Percentiles rank a stretch among this genome's conserved stretches.
Conservation (phyloP, 1,284 basidiomycete genomes). For the Heterobasidion parviporum region DNA sequence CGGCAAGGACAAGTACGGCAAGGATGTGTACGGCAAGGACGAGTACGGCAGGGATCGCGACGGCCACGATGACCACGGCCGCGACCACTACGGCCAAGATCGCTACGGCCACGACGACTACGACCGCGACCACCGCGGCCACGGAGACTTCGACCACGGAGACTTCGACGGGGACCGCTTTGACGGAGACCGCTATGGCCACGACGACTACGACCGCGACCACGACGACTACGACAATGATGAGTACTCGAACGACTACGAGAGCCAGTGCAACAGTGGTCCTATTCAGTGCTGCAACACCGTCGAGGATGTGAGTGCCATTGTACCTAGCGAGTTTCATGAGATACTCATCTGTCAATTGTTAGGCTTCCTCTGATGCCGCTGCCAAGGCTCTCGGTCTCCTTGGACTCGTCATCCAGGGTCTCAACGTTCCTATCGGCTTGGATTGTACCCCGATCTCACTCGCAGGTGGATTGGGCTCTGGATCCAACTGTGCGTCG, state of each 20-base stretch:
- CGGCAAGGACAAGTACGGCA: neutral
- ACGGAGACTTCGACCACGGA: neutral
- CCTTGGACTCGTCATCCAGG: slow-evolving; percentile 14
- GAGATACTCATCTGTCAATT: neutral
- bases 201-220: neutral
- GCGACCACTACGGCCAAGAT: neutral
- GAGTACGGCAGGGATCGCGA: neutral
- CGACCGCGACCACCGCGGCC: neutral
- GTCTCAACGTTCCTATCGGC: slow-evolving; percentile 15
- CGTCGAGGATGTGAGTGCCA: neutral
- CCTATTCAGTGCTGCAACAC: slow-evolving; percentile 22
- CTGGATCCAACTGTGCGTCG: slow-evolving; percentile 11
- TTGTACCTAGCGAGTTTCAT: neutral
- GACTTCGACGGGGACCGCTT: neutral
- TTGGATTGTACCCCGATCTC: slow-evolving; percentile 16
- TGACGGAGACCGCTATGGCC: neutral
- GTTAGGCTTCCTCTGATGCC: neutral
- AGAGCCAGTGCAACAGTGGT: slow-evolving; percentile 19
- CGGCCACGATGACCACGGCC: neutral
- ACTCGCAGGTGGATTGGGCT: slow-evolving; percentile 9
- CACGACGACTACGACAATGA: neutral
- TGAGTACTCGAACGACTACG: neutral
- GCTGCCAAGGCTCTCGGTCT: slow-evolving; percentile 10
- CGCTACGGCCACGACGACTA: neutral
- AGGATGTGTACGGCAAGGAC: neutral